These are phyloP conservation scores for Plantago coronopus DNA, from an alignment of 305 asterid genomes.

Conservation along the genomic window DNA sequence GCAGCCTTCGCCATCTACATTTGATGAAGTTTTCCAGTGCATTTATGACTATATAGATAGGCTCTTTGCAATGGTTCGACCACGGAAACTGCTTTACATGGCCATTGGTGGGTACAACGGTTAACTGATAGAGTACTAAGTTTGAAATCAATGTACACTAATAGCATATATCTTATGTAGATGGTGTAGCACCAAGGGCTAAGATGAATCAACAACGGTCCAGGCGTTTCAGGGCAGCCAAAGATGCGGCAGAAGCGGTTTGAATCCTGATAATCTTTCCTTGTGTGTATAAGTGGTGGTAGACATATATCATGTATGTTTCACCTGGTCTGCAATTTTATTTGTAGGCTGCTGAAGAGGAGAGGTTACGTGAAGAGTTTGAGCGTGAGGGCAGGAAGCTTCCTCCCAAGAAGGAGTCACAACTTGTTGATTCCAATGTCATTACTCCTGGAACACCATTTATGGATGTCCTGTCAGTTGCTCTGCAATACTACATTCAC, in stretches of 20 bases:
- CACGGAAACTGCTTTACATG: conserved; percentile 87
- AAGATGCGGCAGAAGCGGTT: conserved; percentile 95
- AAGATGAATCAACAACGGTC: conserved; percentile 98
- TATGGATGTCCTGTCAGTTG: conserved; percentile 81
- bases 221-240: conserved; percentile 96
- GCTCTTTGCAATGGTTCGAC: conserved; percentile 93
- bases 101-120: conserved; percentile 78
- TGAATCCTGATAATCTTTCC: conserved; percentile 27
- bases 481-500: conserved; percentile 83
- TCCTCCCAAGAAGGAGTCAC: conserved; percentile 88
- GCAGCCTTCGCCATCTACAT: conserved; percentile 98
- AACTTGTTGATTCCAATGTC: conserved; percentile 83
- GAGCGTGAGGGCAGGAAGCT: conserved; percentile 92
- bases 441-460: conserved; percentile 98
- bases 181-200: conserved; percentile 99
- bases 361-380: conserved; percentile 77
- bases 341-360: conserved; percentile 93
- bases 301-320: conserved; percentile 13
- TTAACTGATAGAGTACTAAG: conserved; percentile 14
- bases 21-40: conserved; percentile 93
- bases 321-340: conserved; percentile 19
- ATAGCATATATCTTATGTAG: conserved; percentile 33
- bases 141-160: conserved; percentile 16
- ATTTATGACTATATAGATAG: conserved; percentile 94
- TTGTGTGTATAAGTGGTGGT: conserved; percentile 6